phyloP scores from a whole-genome alignment of 208 protist species.

The Leishmania tropica region DNA sequence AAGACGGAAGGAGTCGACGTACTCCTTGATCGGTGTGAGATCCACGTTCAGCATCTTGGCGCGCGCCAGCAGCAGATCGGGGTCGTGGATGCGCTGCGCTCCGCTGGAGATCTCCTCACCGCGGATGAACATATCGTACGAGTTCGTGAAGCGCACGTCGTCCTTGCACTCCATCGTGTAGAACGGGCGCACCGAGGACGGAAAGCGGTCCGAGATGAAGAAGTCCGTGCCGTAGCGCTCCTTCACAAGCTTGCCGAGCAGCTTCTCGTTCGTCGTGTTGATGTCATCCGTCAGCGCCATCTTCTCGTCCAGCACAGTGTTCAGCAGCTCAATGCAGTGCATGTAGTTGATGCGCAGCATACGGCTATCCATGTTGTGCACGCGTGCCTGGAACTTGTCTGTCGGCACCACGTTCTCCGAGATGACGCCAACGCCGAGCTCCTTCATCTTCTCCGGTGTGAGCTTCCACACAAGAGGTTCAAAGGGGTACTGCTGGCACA shows the following conservation, averaged over 20 bases:
- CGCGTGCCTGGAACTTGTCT: constrained; percentile 79
- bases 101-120: constrained; percentile 99
- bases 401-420: constrained; percentile 64
- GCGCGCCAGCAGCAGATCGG: constrained; percentile 89
- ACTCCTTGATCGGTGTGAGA: constrained; percentile 91
- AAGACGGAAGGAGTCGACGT: constrained; percentile 99
- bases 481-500: constrained; percentile 94
- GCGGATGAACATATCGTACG: constrained; percentile 99
- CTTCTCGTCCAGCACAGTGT: constrained; percentile 84
- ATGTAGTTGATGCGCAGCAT: constrained; percentile 93
- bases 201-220: constrained; percentile 99
- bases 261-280: constrained; percentile 96
- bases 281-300: constrained; percentile 90
- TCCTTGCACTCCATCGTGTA: constrained; percentile 99
- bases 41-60: constrained; percentile 87
- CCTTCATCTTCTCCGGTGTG: constrained; percentile 74
- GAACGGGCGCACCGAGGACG: constrained; percentile 97
- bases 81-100: constrained; percentile 99
- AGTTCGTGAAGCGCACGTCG: constrained; percentile 92
- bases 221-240: constrained; percentile 99
- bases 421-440: constrained; percentile 88
- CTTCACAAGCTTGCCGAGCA: constrained; percentile 97
- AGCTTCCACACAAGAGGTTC: constrained; percentile 90
- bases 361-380: constrained; percentile 76
- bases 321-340: constrained; percentile 95